A percentile compares a stretch with the other conserved stretches of the same genome.
Evolutionary conservation across 2,329 filamentous ascomycete species (phyloP).

Genomic region (Anthostomella pinea): DNA sequence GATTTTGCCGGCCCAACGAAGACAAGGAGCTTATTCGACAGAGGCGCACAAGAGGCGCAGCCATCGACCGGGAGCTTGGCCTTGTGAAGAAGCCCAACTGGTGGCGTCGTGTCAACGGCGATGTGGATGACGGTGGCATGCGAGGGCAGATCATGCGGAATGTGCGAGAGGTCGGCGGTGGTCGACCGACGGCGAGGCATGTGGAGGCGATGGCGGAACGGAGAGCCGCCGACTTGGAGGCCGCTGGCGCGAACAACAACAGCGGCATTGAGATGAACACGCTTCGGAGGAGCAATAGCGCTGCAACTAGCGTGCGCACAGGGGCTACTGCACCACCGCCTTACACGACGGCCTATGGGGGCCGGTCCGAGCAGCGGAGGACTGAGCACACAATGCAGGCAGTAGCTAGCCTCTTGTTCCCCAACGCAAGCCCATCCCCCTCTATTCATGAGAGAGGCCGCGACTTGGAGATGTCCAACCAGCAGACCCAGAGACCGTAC

Average conservation of each 20-base stretch:
- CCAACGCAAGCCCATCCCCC: constrained; percentile 28
- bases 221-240: constrained; percentile 33
- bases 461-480: constrained; percentile 6
- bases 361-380: constrained; percentile 44
- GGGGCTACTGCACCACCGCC: constrained; percentile 27
- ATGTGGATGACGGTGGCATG: constrained; percentile 38
- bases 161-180: constrained; percentile 53
- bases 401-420: constrained; percentile 49
- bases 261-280: constrained; percentile 40
- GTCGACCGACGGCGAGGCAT: constrained; percentile 41
- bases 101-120: constrained; percentile 57
- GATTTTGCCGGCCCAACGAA: constrained; percentile 66
- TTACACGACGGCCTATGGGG: constrained; percentile 36
- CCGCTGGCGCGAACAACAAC: constrained; percentile 30
- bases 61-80: constrained; percentile 59
- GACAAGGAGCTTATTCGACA: constrained; percentile 65
- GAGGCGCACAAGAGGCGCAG: constrained; percentile 54
- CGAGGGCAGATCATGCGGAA: constrained; percentile 54
- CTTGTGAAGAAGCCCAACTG: constrained; percentile 60
- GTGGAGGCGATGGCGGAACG: constrained; percentile 36
- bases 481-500: constrained; percentile 22
- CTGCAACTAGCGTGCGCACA: constrained; percentile 27
- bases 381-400: constrained; percentile 42
- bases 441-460: constrained; percentile 26
- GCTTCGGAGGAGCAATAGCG: constrained; percentile 31